Base-by-base conservation (phyloP, 1,284 basidiomycete genomes). In the Dichomitus squalens region DNA sequence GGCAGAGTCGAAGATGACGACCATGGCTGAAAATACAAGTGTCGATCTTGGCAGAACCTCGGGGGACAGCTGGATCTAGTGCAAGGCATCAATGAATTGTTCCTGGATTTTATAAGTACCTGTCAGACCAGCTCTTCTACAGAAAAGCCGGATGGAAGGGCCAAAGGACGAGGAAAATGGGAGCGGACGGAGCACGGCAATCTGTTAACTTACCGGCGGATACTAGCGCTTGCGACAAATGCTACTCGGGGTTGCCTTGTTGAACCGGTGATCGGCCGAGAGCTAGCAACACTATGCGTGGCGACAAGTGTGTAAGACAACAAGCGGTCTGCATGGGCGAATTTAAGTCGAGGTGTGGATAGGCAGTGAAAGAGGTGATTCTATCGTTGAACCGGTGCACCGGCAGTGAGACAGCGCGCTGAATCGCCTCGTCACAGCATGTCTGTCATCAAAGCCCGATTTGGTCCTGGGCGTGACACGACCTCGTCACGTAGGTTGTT, bases 121-220 rank as follows among this genome's bases (percentile, higher is more conserved):
- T 29, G 38, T 33, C 25, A 25, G 11, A 14, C 7, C 34, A 29
- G 53, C 51, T n/a, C 6, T 18, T 33, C 27, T 39, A 29, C 14
- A 33, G 29, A 35, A 35, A 38, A 2, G 34, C 55, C 23, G 47
- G 34, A 52, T 20, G 23, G 38, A 36, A 29, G 8, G 31, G 34
- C 12, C 36, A 47, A 38, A 43, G 34, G 29, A 14, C n/a, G n/a
- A 46, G 11, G 16, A 36, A 27, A 40, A 34, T 5, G 21, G 41
- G n/a, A n/a, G n/a, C 57, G 60, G 57, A 20, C 54, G 60, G 60
- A 61, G 14, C 60, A 52, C 60, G 57, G 60, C 31, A 18, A 53
- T 36, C 33, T 29, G 29, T 20, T 27, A 27, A 41, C 33, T 61
- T 27, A 38, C 60, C 57, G 57, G 49, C 38, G 35, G 52, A 44